Conservation (phyloP, 148 eudicot genomes). For the Polygonum maritimum region DNA sequence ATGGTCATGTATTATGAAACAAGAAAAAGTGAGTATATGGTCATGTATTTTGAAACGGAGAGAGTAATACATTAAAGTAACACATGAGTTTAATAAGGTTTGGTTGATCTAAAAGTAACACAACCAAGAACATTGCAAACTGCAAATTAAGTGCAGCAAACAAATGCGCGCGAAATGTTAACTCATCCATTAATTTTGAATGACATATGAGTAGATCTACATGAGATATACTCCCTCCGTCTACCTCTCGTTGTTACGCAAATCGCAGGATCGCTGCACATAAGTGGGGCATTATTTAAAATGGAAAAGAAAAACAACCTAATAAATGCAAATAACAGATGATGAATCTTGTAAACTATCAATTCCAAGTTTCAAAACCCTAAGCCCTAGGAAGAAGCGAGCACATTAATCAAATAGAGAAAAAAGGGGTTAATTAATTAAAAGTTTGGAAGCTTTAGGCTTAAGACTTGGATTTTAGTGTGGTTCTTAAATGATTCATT, state of each 20-base stretch:
- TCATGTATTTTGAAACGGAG: no score
- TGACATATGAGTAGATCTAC: not conserved
- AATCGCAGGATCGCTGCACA: not conserved
- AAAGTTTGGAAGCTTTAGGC: constrained; percentile 63
- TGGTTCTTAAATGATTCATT: constrained; percentile 23
- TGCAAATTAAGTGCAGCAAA: not conserved
- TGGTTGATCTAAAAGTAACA: no score
- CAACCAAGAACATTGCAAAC: no score
- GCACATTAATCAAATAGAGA: not conserved
- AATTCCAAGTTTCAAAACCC: constrained; percentile 32
- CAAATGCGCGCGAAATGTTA: not conserved
- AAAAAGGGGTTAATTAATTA: not conserved
- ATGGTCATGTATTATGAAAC: no score
- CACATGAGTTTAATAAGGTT: no score
- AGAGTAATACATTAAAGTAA: no score
- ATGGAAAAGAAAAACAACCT: not conserved
- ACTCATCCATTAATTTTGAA: not conserved
- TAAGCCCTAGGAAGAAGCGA: constrained; percentile 47
- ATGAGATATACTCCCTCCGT: not conserved
- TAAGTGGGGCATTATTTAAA: not conserved
- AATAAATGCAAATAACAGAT: not conserved
- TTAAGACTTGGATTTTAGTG: constrained; percentile 24
- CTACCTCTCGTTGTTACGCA: not conserved
- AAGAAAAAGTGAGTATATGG: no score
- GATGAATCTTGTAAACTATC: constrained; percentile 12